Evolutionary conservation across 176 grass and related monocot species (phyloP).

Genomic region (Ensete ventricosum): DNA sequence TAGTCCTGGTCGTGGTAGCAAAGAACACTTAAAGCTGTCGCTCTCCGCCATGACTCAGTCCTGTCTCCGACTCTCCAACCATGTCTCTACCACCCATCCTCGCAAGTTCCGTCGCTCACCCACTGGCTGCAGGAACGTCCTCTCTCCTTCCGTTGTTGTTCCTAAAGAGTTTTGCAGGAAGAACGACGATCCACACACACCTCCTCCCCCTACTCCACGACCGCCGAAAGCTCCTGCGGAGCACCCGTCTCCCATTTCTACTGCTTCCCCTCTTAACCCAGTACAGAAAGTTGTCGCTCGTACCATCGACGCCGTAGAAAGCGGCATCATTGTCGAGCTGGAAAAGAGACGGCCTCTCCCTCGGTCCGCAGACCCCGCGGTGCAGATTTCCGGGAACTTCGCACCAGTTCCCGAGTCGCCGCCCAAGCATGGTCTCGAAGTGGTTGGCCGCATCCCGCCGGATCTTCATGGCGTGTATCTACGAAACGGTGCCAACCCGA

Average conservation of each 20-base stretch:
- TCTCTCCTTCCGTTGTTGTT: too few species aligned
- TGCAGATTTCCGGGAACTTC: constrained; percentile 1
- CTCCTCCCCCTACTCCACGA: too few species aligned
- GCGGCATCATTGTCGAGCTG: background rate
- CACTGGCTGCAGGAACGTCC: background rate
- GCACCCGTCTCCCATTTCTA: background rate
- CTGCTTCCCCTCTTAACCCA: background rate
- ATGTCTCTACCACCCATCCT: too few species aligned
- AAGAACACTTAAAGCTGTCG: too few species aligned
- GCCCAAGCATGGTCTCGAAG: background rate
- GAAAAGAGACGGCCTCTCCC: background rate
- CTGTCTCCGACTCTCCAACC: too few species aligned
- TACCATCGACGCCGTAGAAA: background rate
- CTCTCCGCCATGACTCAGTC: too few species aligned
- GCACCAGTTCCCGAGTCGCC: background rate
- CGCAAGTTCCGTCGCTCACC: too few species aligned
- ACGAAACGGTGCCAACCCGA: constrained; percentile 2
- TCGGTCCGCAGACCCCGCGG: background rate
- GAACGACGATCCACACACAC: too few species aligned
- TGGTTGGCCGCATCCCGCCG: background rate
- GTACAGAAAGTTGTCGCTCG: background rate
- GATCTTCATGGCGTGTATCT: constrained; percentile 4
- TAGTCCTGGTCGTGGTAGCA: too few species aligned
- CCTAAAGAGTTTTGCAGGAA: too few species aligned
- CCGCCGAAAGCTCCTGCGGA: too few species aligned